Percentiles rank a stretch among this genome's conserved stretches.
phyloP scores from a whole-genome alignment of 176 grass and related monocot genomes.

The Areca catechu region DNA sequence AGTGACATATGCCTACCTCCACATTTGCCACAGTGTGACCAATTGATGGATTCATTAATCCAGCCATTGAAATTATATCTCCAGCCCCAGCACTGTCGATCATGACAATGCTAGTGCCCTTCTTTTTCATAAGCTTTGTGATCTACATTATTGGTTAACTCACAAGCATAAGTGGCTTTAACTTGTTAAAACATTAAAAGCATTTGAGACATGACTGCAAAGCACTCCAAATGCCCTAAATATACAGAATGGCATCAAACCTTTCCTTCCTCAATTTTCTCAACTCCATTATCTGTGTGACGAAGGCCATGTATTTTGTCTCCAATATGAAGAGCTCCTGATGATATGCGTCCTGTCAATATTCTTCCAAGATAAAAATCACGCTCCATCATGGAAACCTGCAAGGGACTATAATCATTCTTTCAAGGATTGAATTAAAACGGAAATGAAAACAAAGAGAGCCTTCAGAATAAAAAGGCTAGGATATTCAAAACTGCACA shows the following conservation, averaged over 20 bases:
- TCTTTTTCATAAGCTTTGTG: constrained; percentile 98
- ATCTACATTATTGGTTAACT: constrained; percentile 34
- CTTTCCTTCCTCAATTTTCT: constrained; percentile 97
- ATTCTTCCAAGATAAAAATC: constrained; percentile 99
- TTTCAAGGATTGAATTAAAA: constrained; percentile 5
- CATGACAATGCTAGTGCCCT: constrained; percentile 68
- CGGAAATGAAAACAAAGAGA: background rate
- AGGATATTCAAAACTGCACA: too few species aligned
- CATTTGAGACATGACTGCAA: too few species aligned
- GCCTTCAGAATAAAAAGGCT: too few species aligned
- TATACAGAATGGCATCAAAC: constrained; percentile 21
- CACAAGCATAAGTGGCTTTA: too few species aligned
- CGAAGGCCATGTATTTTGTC: constrained; percentile 86
- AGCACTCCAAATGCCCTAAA: too few species aligned
- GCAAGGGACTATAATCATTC: constrained; percentile 24
- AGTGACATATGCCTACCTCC: constrained; percentile 30
- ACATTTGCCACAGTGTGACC: constrained; percentile 93
- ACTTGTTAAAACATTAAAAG: too few species aligned
- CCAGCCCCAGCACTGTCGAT: constrained; percentile 87
- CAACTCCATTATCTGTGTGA: constrained; percentile 55
- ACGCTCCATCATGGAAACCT: constrained; percentile 99
- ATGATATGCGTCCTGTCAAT: constrained; percentile 84
- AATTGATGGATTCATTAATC: constrained; percentile 84
- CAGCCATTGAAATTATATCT: constrained; percentile 96
- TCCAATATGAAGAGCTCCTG: constrained; percentile 65